Percentiles rank a stretch among this genome's conserved stretches.
Conservation (phyloP, 768 basidiomycete species). For the Boletales sp. region DNA sequence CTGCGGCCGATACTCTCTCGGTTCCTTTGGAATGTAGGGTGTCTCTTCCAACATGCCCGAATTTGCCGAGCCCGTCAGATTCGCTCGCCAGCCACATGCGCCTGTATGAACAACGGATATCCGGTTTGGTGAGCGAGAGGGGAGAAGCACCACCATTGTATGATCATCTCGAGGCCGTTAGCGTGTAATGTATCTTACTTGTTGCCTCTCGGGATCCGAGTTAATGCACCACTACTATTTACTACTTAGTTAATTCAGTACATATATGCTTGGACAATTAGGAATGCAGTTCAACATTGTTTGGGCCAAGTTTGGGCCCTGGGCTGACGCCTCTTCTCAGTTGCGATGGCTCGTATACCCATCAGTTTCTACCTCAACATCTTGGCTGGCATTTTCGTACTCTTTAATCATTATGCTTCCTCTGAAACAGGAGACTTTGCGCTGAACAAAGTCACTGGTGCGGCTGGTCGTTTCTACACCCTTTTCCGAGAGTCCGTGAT, state of each 20-base stretch:
- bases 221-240: no score
- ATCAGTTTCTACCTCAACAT: slow-evolving; percentile 17
- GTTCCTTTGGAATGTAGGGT: slow-evolving; percentile 24
- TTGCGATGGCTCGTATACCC: slow-evolving; percentile 7
- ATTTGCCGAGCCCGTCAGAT: slow-evolving; percentile 27
- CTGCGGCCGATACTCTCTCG: neutral
- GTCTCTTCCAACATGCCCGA: slow-evolving; percentile 31
- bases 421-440: slow-evolving; percentile 15
- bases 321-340: no score
- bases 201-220: neutral
- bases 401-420: slow-evolving; percentile 15
- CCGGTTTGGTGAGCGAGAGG: slow-evolving; percentile 74
- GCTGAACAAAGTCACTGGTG: slow-evolving; percentile 19
- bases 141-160: slow-evolving; percentile 79
- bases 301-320: no score
- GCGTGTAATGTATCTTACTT: neutral
- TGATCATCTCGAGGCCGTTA: neutral
- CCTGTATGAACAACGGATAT: slow-evolving; percentile 76
- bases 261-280: no score
- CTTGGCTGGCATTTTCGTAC: slow-evolving; percentile 17
- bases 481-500: slow-evolving; percentile 7
- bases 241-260: no score
- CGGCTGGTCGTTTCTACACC: slow-evolving; percentile 13
- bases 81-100: slow-evolving; percentile 41
- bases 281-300: no score